phyloP scores from a whole-genome alignment of 306 rosid species.

The Arachis stenosperma region DNA sequence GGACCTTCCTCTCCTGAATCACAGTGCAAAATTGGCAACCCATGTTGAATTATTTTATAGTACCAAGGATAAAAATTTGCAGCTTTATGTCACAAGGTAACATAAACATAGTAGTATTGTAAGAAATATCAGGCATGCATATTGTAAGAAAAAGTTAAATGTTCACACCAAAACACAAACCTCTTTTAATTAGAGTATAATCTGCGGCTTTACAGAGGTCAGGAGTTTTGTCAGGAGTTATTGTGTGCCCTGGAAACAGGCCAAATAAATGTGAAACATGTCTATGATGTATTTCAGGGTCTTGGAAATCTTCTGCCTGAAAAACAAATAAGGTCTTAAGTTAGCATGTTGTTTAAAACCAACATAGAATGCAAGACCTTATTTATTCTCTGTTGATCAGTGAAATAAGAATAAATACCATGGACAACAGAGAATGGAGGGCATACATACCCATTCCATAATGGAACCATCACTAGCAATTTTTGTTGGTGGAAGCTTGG shows the following conservation, averaged over 20 bases:
- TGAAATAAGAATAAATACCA: background rate
- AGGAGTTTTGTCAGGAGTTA: conserved; percentile 54
- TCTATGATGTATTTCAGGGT: conserved; percentile 76
- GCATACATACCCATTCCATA: conserved; percentile 74
- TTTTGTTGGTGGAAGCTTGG: conserved; percentile 55
- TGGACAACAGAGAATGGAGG: background rate
- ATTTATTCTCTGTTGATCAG: background rate
- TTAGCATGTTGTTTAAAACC: background rate
- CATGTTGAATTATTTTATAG: conserved; percentile 12
- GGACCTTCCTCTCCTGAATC: conserved; percentile 94
- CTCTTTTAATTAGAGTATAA: conserved; percentile 65
- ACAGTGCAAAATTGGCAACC: conserved; percentile 35
- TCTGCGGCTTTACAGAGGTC: conserved; percentile 64
- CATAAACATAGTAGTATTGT: conserved; percentile 16
- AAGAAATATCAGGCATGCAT: background rate
- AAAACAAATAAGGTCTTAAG: conserved; percentile 6
- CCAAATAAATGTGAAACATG: conserved; percentile 79
- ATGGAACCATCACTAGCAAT: conserved; percentile 74
- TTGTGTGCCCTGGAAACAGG: conserved; percentile 76
- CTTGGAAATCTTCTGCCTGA: conserved; percentile 69
- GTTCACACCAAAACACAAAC: conserved; percentile 36
- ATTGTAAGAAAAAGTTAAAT: too few species aligned
- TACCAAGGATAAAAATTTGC: conserved; percentile 8
- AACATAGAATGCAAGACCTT: background rate
- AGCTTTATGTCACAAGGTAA: background rate